Evolutionary conservation across 768 basidiomycete genomes (phyloP).

Genomic region (Vararia minispora): DNA sequence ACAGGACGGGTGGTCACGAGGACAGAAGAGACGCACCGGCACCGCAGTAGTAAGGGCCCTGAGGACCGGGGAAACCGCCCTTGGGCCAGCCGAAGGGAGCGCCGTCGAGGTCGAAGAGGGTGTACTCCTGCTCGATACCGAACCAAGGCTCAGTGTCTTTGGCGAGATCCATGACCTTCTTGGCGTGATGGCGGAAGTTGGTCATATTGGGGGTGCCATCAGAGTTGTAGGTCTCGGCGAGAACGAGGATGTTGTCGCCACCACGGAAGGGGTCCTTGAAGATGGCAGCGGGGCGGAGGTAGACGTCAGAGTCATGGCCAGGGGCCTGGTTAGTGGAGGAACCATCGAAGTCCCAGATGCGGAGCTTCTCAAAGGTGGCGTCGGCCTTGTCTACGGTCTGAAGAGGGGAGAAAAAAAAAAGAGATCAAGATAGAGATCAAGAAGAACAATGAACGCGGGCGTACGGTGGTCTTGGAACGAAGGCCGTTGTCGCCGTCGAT

Average conservation of each 20-base stretch:
- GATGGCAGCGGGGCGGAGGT: constrained; percentile 92
- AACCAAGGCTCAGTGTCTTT: constrained; percentile 86
- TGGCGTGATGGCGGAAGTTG: constrained; percentile 89
- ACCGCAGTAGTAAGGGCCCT: constrained; percentile 99
- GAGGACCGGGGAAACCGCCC: constrained; percentile 98
- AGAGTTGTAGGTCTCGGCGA: constrained; percentile 97
- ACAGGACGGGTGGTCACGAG: neutral
- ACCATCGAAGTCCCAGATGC: constrained; percentile 99
- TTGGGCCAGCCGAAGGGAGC: constrained; percentile 94
- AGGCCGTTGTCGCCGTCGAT: constrained; percentile 91
- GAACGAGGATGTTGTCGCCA: constrained; percentile 94
- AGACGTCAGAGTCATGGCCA: constrained; percentile 92
- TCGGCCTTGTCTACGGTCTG: constrained; percentile 85
- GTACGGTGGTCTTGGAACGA: constrained; percentile 91
- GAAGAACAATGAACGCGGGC: constrained; percentile 17
- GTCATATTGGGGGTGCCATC: constrained; percentile 97
- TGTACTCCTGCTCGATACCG: constrained; percentile 98
- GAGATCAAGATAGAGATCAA: neutral
- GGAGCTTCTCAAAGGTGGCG: constrained; percentile 81
- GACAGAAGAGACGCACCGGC: constrained; percentile 54
- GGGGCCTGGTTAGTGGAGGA: constrained; percentile 97
- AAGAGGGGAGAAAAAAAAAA: constrained; percentile 7
- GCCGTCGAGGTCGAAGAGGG: constrained; percentile 88
- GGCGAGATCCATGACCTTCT: constrained; percentile 92
- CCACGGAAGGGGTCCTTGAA: constrained; percentile 99